These are phyloP conservation scores for Sporothrix luriei DNA, from an alignment of 2,329 filamentous ascomycete genomes.

Conservation along the genomic window DNA sequence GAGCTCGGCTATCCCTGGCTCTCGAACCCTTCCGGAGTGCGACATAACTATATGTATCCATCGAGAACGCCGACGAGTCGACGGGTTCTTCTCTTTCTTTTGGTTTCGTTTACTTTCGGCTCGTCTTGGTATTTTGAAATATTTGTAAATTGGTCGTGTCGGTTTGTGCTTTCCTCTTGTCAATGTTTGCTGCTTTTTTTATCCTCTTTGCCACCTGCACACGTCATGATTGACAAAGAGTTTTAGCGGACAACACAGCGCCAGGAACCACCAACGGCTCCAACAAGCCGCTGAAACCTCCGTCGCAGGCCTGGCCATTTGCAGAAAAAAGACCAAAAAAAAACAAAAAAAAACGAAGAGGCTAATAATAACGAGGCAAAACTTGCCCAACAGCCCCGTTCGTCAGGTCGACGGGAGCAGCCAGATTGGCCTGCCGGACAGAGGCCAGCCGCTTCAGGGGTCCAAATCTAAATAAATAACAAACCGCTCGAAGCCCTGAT, in stretches of 20 bases:
- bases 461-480: too few relatives aligned
- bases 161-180: background rate
- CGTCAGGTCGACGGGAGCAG: conserved; percentile 5
- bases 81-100: background rate
- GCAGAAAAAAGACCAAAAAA: background rate
- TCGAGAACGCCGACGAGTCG: background rate
- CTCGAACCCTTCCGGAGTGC: background rate
- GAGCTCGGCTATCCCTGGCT: background rate
- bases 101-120: conserved; percentile 6
- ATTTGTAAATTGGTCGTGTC: background rate
- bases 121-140: background rate
- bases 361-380: background rate
- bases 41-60: background rate
- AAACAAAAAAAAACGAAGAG: background rate
- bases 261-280: conserved; percentile 12
- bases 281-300: conserved; percentile 7
- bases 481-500: background rate
- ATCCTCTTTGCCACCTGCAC: background rate
- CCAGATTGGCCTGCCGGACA: background rate
- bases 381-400: background rate
- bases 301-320: background rate
- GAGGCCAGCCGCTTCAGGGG: background rate
- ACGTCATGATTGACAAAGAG: background rate
- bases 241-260: background rate
- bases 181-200: background rate